Evolutionary conservation across 441 rosid genomes (phyloP), one percentile per base, ranked within the genome.

Genomic region (Gossypium davidsonii): DNA sequence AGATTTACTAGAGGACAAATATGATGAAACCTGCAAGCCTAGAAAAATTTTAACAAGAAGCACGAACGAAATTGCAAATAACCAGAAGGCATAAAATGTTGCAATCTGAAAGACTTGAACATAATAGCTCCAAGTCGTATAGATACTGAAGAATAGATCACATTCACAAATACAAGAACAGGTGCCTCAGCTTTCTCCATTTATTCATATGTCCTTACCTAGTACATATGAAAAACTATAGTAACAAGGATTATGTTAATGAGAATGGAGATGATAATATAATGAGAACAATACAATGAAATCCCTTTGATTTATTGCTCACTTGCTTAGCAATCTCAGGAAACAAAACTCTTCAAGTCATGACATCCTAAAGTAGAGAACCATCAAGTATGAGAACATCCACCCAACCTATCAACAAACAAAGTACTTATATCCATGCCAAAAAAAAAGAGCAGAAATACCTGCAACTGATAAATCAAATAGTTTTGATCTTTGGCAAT

Each of bases 401-500:
- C 26, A 51, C 42, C 58, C 28, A 74, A 67, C 70, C 56, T 44
- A 70, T 44, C 4, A 57, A 68, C 53, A 80, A 28, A 23, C 55
- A 17, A 48, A 52, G 48, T 53, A 53, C 67, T 37, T 52, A 65
- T 18, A 26, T 26, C 64, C 39, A 59, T 59, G 20, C 15, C 14
- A 49, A 49, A 49, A 11, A 26, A 58, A 63, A 10, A 55, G 23
- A 68, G 70, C 11, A 71, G 56, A 56, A 65, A 65, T 70, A 93
- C 99, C 98, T 84, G 92, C 91, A 67, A 91, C 87, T 69, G 90
- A 83, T 66, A 85, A 77, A 81, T 93, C 91, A 67, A 91, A 81
- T 75, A 81, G 79, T 70, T 93, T 93, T 69, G 89, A 84, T 58
- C 90, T 86, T 77, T 80, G 89, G 81, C 96, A 89, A 79, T 83